These are phyloP conservation scores for Fibroporia radiculosa DNA, from an alignment of 768 basidiomycete genomes.

Conservation along the genomic window DNA sequence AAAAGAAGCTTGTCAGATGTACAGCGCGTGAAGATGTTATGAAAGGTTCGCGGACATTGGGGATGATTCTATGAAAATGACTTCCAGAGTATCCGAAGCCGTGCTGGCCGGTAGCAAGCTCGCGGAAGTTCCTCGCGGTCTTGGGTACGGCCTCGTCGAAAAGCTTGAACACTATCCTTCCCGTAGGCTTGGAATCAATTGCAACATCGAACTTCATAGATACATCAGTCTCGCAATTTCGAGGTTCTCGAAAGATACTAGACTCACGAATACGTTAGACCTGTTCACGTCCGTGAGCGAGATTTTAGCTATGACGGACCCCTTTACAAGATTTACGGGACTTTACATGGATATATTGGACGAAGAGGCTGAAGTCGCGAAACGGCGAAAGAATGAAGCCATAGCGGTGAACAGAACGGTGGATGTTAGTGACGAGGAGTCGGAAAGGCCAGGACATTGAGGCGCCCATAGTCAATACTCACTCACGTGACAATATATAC, in stretches of 20 bases:
- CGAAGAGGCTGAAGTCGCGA: constrained; percentile 40
- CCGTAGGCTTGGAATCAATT: constrained; percentile 22
- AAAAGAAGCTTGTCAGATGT: not conserved
- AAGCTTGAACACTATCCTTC: constrained; percentile 48
- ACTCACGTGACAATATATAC: not conserved
- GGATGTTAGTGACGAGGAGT: not conserved
- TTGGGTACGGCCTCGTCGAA: constrained; percentile 42
- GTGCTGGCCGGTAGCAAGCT: constrained; percentile 42
- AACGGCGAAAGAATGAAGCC: constrained; percentile 45
- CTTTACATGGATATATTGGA: constrained; percentile 13
- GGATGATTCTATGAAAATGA: constrained; percentile 55
- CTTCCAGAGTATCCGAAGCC: constrained; percentile 43
- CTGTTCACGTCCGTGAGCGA: constrained; percentile 4
- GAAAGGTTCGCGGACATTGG: constrained; percentile 42
- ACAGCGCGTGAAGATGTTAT: too few species aligned
- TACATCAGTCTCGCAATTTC: not conserved
- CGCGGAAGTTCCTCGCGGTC: constrained; percentile 49
- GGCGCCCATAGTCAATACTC: not conserved
- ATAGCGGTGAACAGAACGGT: constrained; percentile 21
- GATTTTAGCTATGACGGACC: not conserved
- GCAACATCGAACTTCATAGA: constrained; percentile 24
- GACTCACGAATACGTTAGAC: constrained; percentile 27
- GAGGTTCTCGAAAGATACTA: not conserved
- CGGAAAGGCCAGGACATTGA: not conserved
- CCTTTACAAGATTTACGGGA: not conserved